Evolutionary conservation across 495 filamentous ascomycete species (phyloP).

Genomic region (Tuber calosporum): DNA sequence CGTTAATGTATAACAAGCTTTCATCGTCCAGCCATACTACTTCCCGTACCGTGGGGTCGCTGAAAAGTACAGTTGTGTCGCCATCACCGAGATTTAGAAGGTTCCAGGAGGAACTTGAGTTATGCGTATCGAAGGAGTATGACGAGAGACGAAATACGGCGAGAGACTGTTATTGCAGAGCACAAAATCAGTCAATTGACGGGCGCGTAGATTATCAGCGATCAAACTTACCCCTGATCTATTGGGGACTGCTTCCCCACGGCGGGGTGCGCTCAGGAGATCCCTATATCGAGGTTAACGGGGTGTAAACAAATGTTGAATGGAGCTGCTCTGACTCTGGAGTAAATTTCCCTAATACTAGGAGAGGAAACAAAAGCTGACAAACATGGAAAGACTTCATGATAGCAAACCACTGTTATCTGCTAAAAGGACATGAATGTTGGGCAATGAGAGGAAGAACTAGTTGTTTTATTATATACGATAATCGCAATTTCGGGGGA

Average conservation of each 20-base stretch:
- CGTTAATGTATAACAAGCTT: conserved; percentile 37
- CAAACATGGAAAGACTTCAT: neutral
- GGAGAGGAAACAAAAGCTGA: neutral
- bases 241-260: conserved; percentile 70
- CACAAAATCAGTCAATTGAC: conserved; percentile 13
- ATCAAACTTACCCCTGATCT: conserved; percentile 26
- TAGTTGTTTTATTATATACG: neutral
- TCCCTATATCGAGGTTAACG: conserved; percentile 20
- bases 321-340: conserved; percentile 22
- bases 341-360: conserved; percentile 20
- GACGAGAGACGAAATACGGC: conserved; percentile 48
- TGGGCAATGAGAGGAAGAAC: neutral
- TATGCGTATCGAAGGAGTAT: conserved; percentile 77
- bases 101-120: conserved; percentile 65
- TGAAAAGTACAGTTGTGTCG: conserved; percentile 58
- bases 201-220: neutral
- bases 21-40: conserved; percentile 37
- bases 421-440: neutral
- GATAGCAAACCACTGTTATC: neutral
- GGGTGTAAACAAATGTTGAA: conserved; percentile 1
- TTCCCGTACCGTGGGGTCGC: conserved; percentile 49
- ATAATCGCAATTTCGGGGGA: neutral
- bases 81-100: conserved; percentile 65
- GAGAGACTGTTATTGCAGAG: conserved; percentile 23
- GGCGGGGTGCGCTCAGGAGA: conserved; percentile 74